Conservation (phyloP, 2,329 filamentous ascomycete genomes). For the Orbilia ellipsospora region DNA sequence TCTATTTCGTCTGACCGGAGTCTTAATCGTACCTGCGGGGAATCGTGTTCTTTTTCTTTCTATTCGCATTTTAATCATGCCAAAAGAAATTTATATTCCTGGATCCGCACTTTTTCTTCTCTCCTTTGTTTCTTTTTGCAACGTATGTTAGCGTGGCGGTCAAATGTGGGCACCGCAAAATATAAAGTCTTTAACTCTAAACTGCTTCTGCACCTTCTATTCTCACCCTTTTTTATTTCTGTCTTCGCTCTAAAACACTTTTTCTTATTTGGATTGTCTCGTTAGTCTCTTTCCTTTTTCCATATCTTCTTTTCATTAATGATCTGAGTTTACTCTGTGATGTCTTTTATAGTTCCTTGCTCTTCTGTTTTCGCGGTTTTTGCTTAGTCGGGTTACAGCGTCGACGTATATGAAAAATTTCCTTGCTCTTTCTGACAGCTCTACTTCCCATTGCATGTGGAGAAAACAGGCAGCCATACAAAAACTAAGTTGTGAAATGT, state of each 20-base stretch:
- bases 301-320: conserved; percentile 43
- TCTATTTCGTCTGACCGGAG: conserved; percentile 56
- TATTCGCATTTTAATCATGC: conserved; percentile 56
- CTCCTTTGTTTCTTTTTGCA: conserved; percentile 61
- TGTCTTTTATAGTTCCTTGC: conserved; percentile 26
- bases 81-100: conserved; percentile 55
- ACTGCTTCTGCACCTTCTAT: conserved; percentile 56
- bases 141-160: conserved; percentile 59
- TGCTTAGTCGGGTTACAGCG: conserved; percentile 52
- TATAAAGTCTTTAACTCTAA: conserved; percentile 60
- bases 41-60: conserved; percentile 54
- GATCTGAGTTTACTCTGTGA: conserved; percentile 44
- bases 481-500: conserved; percentile 52
- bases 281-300: conserved; percentile 13
- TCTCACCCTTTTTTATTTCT: conserved; percentile 2
- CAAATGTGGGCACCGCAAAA: conserved; percentile 47
- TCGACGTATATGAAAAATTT: conserved; percentile 55
- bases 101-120: conserved; percentile 54
- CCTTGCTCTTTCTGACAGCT: conserved; percentile 38
- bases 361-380: conserved; percentile 40
- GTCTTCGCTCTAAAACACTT: conserved; percentile 26
- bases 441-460: conserved; percentile 26
- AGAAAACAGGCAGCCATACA: conserved; percentile 40
- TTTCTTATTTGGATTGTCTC: conserved; percentile 14
- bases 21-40: conserved; percentile 54